Percentiles rank a stretch among this genome's conserved stretches.
Evolutionary conservation across 2,329 filamentous ascomycete genomes (phyloP).

Genomic region (Botryosphaeria dothidea): DNA sequence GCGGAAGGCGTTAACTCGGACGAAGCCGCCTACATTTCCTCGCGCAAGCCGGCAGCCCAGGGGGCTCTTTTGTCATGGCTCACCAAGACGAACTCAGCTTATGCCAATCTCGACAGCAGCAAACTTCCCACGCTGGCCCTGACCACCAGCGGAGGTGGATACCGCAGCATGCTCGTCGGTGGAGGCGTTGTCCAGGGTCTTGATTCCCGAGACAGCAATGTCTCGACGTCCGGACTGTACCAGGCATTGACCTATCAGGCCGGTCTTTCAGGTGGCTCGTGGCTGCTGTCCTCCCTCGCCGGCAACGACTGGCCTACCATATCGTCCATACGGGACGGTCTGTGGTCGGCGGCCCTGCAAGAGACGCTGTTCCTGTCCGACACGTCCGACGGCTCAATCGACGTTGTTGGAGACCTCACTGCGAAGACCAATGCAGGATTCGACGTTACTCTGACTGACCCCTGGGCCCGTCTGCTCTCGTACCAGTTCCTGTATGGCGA

Average conservation of each 20-base stretch:
- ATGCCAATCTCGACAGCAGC: conserved; percentile 39
- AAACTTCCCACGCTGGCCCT: conserved; percentile 45
- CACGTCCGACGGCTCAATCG: conserved; percentile 31
- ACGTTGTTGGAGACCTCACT: conserved; percentile 35
- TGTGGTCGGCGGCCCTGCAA: conserved; percentile 45
- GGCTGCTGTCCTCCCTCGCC: conserved; percentile 48
- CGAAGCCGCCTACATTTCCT: conserved; percentile 41
- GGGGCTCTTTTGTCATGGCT: conserved; percentile 42
- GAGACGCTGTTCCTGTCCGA: conserved; percentile 40
- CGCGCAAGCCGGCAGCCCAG: conserved; percentile 42
- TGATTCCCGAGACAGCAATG: conserved; percentile 44
- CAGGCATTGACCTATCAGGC: conserved; percentile 50
- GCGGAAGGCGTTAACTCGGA: conserved; percentile 37
- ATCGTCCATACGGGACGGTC: conserved; percentile 37
- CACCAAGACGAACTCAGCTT: conserved; percentile 24
- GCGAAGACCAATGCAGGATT: conserved; percentile 43
- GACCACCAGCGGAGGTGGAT: conserved; percentile 39
- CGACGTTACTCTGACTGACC: conserved; percentile 42
- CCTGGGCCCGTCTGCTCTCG: conserved; percentile 43
- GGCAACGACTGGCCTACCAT: conserved; percentile 51
- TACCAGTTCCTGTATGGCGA: conserved; percentile 41
- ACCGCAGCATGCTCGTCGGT: conserved; percentile 41
- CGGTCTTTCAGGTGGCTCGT: conserved; percentile 49
- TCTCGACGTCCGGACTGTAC: conserved; percentile 43
- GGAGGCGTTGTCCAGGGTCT: conserved; percentile 46